A percentile compares a stretch with the other conserved stretches of the same genome.
Evolutionary conservation across 495 filamentous ascomycete species (phyloP).

Genomic region (Massariosphaeria phaeospora): DNA sequence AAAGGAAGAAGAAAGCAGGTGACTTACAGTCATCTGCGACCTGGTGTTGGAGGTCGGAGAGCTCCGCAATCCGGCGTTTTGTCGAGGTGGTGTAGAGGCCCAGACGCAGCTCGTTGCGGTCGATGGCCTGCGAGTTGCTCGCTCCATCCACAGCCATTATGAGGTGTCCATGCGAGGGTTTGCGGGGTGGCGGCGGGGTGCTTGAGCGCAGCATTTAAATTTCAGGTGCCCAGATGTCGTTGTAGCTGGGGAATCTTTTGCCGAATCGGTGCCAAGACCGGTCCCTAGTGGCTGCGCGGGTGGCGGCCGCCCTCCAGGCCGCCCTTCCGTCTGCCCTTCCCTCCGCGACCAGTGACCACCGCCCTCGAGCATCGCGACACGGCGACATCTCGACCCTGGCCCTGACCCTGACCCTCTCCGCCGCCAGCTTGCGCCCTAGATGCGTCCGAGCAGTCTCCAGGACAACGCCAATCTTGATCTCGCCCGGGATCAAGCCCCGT

Average conservation of each 20-base stretch:
- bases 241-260: slow-evolving; percentile 20
- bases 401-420: neutral
- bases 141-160: slow-evolving; percentile 31
- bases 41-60: slow-evolving; percentile 44
- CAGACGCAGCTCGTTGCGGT: slow-evolving; percentile 33
- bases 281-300: too few species aligned
- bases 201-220: slow-evolving; percentile 12
- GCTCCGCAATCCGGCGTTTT: slow-evolving; percentile 44
- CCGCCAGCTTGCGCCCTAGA: slow-evolving; percentile 10
- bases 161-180: slow-evolving; percentile 17
- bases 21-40: slow-evolving; percentile 44
- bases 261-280: slow-evolving; percentile 24
- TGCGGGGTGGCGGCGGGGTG: slow-evolving; percentile 5
- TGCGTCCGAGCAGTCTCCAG: slow-evolving; percentile 12
- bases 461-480: slow-evolving; percentile 23
- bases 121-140: slow-evolving; percentile 27
- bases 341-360: too few species aligned
- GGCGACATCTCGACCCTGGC: neutral
- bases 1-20: too few species aligned
- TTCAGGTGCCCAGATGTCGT: neutral
- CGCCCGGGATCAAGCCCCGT: slow-evolving; percentile 19
- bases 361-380: neutral
- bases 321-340: too few species aligned
- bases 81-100: slow-evolving; percentile 48
- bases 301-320: too few species aligned